Percentiles rank a stretch among this genome's conserved stretches.
These are phyloP conservation scores for Suillus tomentosus DNA, from an alignment of 768 basidiomycete genomes.

Conservation along the genomic window DNA sequence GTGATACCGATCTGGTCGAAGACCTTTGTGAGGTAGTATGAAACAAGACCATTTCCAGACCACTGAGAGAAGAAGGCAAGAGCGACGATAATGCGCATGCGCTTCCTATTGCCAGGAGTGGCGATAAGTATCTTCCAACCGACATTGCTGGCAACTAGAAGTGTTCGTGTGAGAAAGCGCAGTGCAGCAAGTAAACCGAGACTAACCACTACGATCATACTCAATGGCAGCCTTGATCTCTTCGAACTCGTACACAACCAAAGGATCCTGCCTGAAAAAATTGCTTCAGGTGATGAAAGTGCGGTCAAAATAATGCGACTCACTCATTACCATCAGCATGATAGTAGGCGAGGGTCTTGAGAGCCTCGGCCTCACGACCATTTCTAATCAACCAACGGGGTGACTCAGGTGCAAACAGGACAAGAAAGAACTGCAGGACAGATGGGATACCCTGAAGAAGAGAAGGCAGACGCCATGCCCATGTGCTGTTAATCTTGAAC, in stretches of 20 bases:
- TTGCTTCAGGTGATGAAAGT: background rate
- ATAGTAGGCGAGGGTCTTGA: slow-evolving; percentile 75
- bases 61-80: slow-evolving; percentile 85
- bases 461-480: slow-evolving; percentile 86
- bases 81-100: slow-evolving; percentile 75
- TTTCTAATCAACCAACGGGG: slow-evolving; percentile 83
- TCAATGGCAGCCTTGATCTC: slow-evolving; percentile 82
- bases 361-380: slow-evolving; percentile 69
- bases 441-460: slow-evolving; percentile 72
- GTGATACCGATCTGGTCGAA: slow-evolving; percentile 70
- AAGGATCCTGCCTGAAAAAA: slow-evolving; percentile 51
- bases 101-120: slow-evolving; percentile 71
- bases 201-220: slow-evolving; percentile 52
- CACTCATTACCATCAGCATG: slow-evolving; percentile 76
- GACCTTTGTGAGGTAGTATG: slow-evolving; percentile 79
- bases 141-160: slow-evolving; percentile 51
- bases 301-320: slow-evolving; percentile 17
- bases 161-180: slow-evolving; percentile 1
- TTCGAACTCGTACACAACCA: slow-evolving; percentile 73
- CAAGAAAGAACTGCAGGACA: slow-evolving; percentile 60
- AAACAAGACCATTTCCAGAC: slow-evolving; percentile 85
- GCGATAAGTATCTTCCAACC: slow-evolving; percentile 71
- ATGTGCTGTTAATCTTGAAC: slow-evolving; percentile 63
- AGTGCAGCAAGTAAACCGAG: slow-evolving; percentile 1
- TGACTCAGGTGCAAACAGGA: slow-evolving; percentile 78